Evolutionary conservation across 805 yeast genomes (phyloP), one percentile per base, ranked within the genome.

Genomic region (Candida tammaniensis): DNA sequence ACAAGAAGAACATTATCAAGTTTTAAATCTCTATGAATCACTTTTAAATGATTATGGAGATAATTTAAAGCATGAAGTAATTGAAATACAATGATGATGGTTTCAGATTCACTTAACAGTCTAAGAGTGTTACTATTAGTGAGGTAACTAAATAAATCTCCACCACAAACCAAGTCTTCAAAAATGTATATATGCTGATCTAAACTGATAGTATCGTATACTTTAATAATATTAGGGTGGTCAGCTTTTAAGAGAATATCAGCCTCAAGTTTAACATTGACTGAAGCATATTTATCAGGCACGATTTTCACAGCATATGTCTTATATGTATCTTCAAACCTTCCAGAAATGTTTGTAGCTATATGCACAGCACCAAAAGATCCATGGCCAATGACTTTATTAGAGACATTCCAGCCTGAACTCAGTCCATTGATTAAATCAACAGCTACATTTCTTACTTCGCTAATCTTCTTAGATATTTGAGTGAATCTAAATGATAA

Each of bases 1-100:
- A 68, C 72, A 25, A 80, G 57, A 21, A 82, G 55, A 16, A 83
- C 68, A 43, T 83, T 83, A 42, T 82, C 89, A 22, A 80, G 33
- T 35, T 81, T 81, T 26, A 81, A 53, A 56, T 82, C 88, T 23
- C 87, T 58, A 45, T 81, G 87, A 4, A 74, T 79, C n/a, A 81
- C 62, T 5, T 74, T 72, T 3, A 25, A 17, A 9, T 63, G 56
- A 4, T 52, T 46, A 43, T 80, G 86, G 30, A 82, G 57, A 52
- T 78, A 80, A 18, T 58, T 48, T 9, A 82, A 52, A 0, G 85
- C 87, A 31, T 61, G 57, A 18, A 78, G 52, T 2, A 82, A 59
- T 49, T 82, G 89, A 42, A 55, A 80, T 0, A 72, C 59, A 4
- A 80, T 69, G 1, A 78, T 46, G 8, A 80, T 46, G 1, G 75